Percentiles rank a stretch among this genome's conserved stretches.
Conservation (phyloP, 2,329 filamentous ascomycete genomes). For the Pseudopyricularia javanii region DNA sequence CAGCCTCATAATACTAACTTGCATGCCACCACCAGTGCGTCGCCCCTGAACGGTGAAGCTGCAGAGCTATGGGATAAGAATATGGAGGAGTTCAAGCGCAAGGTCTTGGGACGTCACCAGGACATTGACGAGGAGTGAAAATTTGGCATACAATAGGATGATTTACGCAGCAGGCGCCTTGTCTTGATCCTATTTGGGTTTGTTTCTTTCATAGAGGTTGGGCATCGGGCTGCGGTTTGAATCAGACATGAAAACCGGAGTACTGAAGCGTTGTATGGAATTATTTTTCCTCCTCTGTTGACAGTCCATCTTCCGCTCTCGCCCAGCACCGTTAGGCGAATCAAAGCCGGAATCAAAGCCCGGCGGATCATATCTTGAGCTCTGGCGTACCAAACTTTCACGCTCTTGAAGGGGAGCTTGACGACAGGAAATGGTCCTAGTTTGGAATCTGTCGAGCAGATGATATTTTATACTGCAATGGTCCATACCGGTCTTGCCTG, state of each 20-base stretch:
- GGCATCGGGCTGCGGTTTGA: not conserved
- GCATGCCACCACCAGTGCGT: slow-evolving; percentile 49
- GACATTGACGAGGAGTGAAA: slow-evolving; percentile 53
- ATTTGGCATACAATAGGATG: not conserved
- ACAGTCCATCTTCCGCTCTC: too few species aligned
- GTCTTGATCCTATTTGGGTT: not conserved
- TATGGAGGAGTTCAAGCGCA: slow-evolving; percentile 73
- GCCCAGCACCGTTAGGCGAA: too few species aligned
- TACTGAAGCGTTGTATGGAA: not conserved
- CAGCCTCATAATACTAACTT: slow-evolving; percentile 9
- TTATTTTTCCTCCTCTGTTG: not conserved
- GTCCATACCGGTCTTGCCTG: too few species aligned
- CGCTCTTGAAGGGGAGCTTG: too few species aligned
- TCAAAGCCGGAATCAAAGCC: too few species aligned
- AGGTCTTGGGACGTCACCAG: slow-evolving; percentile 49
- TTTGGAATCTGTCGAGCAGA: too few species aligned
- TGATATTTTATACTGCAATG: too few species aligned
- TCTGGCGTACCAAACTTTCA: too few species aligned
- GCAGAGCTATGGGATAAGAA: slow-evolving; percentile 93
- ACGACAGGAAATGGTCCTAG: too few species aligned
- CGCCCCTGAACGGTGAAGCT: slow-evolving; percentile 89
- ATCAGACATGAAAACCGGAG: not conserved
- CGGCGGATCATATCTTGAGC: too few species aligned
- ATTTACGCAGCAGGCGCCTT: not conserved
- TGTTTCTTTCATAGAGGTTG: slow-evolving; percentile 7